Conservation (phyloP, 306 rosid genomes). For the Casuarina cunninghamiana region DNA sequence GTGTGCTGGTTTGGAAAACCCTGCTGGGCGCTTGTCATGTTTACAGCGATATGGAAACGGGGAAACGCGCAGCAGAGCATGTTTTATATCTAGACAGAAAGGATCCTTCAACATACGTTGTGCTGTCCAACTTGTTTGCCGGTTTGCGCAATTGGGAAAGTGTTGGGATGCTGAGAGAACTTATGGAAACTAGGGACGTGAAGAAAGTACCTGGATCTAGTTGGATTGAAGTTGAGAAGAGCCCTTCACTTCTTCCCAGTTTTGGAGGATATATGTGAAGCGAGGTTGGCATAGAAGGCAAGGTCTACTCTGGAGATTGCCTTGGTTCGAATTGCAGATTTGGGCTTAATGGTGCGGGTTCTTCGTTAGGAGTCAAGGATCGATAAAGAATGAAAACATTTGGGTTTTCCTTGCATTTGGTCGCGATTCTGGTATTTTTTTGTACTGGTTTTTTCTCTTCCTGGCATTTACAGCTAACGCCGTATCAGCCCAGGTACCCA, state of each 20-base stretch:
- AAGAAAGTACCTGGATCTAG: slow-evolving; percentile 75
- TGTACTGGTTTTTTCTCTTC: no score
- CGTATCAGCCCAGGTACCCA: no score
- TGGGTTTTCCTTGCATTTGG: no score
- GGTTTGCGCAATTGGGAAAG: slow-evolving; percentile 58
- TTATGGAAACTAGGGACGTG: slow-evolving; percentile 65
- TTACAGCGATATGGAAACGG: slow-evolving; percentile 60
- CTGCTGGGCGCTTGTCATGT: slow-evolving; percentile 71
- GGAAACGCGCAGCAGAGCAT: slow-evolving; percentile 56
- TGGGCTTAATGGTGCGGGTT: no score
- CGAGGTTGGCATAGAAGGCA: neutral
- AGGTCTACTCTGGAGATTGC: no score
- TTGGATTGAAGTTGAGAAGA: slow-evolving; percentile 45
- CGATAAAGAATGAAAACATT: no score
- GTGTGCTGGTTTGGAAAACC: slow-evolving; percentile 72
- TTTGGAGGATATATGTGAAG: neutral
- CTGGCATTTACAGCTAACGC: no score
- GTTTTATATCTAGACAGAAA: slow-evolving; percentile 45
- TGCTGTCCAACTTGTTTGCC: slow-evolving; percentile 72
- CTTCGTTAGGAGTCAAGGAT: no score
- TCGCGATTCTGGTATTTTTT: no score
- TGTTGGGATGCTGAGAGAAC: slow-evolving; percentile 52
- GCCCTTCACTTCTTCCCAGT: neutral
- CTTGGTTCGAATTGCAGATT: no score
- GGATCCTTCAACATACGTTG: slow-evolving; percentile 67